Conservation (phyloP, 345 rosid genomes). For the Rhodomyrtus tomentosa region DNA sequence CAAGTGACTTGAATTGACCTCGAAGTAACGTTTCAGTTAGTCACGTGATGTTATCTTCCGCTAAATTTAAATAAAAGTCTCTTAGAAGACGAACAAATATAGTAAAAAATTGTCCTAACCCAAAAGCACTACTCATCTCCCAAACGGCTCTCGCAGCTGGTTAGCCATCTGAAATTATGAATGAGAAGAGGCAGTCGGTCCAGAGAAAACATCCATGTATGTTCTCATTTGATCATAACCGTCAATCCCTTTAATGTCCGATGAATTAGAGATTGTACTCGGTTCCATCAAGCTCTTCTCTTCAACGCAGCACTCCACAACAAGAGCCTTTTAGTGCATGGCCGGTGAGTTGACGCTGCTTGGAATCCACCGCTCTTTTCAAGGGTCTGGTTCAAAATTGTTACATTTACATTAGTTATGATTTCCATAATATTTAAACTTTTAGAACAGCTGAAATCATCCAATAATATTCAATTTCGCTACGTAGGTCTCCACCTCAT, state of each 20-base stretch:
- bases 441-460: too few relatives aligned
- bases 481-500: too few relatives aligned
- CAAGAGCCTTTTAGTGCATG: conserved; percentile 98
- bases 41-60: conserved; percentile 88
- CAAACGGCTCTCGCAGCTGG: conserved; percentile 89
- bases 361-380: conserved; percentile 97
- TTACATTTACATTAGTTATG: too few relatives aligned
- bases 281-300: conserved; percentile 85
- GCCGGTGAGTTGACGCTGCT: conserved; percentile 91
- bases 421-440: too few relatives aligned
- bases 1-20: conserved; percentile 73
- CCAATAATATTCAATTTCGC: too few relatives aligned
- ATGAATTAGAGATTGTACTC: conserved; percentile 70
- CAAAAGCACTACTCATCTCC: conserved; percentile 65
- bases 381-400: conserved; percentile 40
- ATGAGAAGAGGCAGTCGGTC: conserved; percentile 94
- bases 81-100: conserved; percentile 97
- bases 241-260: conserved; percentile 95
- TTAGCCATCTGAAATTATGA: conserved; percentile 95
- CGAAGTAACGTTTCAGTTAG: conserved; percentile 82
- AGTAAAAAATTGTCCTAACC: conserved; percentile 85
- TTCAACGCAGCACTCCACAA: conserved; percentile 93
- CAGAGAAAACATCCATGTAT: conserved; percentile 91
- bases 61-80: conserved; percentile 88
- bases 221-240: conserved; percentile 99